Base-by-base conservation (phyloP, 2,329 filamentous ascomycete species). In the Cladosporium sp. region DNA sequence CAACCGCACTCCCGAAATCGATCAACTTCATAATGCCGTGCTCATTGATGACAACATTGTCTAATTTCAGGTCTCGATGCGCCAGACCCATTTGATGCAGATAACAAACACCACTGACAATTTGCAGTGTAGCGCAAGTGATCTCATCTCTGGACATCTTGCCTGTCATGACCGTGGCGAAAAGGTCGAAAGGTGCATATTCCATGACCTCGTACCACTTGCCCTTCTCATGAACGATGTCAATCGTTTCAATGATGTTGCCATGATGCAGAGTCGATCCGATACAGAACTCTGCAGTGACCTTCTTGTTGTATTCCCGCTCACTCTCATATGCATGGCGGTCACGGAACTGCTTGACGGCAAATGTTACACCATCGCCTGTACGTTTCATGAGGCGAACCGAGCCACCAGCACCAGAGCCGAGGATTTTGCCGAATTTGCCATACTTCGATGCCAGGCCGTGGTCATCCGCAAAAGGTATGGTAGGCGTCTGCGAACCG, bases 151-250 rank as follows among this genome's bases (percentile, higher is more conserved):
- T 83, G 35, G 82, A 82, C 93, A 98, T 98, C 71, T 90, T 95
- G 30, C 93, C 93, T 0, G 93, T 97, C 93, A 98, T 98, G 58
- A 98, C 93, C 57, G 94, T 95, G 11, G 93, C 93, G 66, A 98
- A 98, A 25, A 98, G 78, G 67, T 98, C 93, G 63, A 78, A 98
- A 0, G 93, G 93, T 9, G 91, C 93, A 64, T 95, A 98, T 66
- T 98, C 93, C 93, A 98, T 98, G 36, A 98, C 93, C 64, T 97
- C 92, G 63, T 90, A 98, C 89, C 93, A 98, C 57, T 86, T 90
- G 43, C 82, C 83, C 69, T 92, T 93, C 70, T 98, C 93, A 58
- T 94, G 88, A 9, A 98, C 82, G 55, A 98, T 95, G 68, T 98
- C 93, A 57, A 98, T 79, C 1, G 93, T 97, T 69, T 98, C 93